Conservation (phyloP, 2,329 filamentous ascomycete species). For the Torrubiellomyces zombiae region DNA sequence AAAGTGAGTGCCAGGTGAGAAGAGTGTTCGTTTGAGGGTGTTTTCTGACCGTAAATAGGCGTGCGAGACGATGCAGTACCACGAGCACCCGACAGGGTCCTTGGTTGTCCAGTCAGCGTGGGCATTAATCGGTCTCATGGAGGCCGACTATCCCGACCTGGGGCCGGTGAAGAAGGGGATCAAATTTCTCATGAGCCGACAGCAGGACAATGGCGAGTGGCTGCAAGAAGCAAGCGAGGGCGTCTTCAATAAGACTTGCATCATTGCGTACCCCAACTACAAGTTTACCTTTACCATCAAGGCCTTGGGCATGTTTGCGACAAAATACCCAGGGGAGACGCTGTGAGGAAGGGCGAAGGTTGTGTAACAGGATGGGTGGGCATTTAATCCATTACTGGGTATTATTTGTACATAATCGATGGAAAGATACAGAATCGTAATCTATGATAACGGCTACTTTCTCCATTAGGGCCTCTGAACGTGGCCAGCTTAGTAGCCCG, state of each 20-base stretch:
- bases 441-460: too few relatives aligned
- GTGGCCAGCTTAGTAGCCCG: too few relatives aligned
- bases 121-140: slow-evolving; percentile 68
- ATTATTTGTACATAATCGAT: too few relatives aligned
- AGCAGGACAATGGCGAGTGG: slow-evolving; percentile 87
- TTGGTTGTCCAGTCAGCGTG: slow-evolving; percentile 93
- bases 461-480: too few relatives aligned
- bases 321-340: slow-evolving; percentile 51
- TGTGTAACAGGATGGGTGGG: too few relatives aligned
- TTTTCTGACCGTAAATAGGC: slow-evolving; percentile 28
- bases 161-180: slow-evolving; percentile 59
- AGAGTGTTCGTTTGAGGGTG: neutral
- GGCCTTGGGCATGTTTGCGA: slow-evolving; percentile 77
- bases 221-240: slow-evolving; percentile 89
- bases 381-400: too few relatives aligned
- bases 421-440: too few relatives aligned
- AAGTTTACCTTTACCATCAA: slow-evolving; percentile 94
- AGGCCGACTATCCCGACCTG: slow-evolving; percentile 64
- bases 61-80: slow-evolving; percentile 61
- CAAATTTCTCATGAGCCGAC: slow-evolving; percentile 66
- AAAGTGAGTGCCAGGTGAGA: slow-evolving; percentile 30
- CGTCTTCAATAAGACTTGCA: slow-evolving; percentile 97
- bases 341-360: slow-evolving; percentile 34
- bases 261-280: slow-evolving; percentile 99
- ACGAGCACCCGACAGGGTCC: slow-evolving; percentile 56